Evolutionary conservation across 1,284 basidiomycete genomes (phyloP), one percentile per base, ranked within the genome.

Genomic region (Austroboletus novae-zelandiae): DNA sequence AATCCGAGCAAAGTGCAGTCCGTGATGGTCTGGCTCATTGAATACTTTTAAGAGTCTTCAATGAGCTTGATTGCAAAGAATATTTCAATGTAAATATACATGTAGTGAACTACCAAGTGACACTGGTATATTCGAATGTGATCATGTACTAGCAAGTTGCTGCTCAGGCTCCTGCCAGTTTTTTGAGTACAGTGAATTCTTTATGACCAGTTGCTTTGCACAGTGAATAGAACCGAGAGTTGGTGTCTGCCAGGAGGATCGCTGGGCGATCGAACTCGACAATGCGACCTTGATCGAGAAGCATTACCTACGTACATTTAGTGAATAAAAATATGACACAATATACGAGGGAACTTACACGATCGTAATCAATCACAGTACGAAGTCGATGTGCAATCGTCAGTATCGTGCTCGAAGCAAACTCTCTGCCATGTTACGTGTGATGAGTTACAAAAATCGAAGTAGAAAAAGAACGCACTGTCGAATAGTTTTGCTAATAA

Each of bases 201-300:
- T 81, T 79, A 57, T 78, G 82, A 9, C 93, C 91, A 0, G 90
- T 88, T 5, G 90, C 91, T 69, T 86, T 86, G 70, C 92, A 94
- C 14, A 95, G 71, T 0, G 76, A 71, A 58, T 91, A 78, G 72
- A 94, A 94, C 57, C 79, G 81, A 34, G 88, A 89, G 18, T 73
- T 70, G 17, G 79, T 61, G 60, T 94, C 71, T 18, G 77, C n/a
- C n/a, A n/a, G n/a, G n/a, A n/a, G n/a, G n/a, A n/a, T n/a, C n/a
- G n/a, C n/a, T n/a, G n/a, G n/a, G n/a, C n/a, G n/a, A n/a, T n/a
- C n/a, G n/a, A n/a, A n/a, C n/a, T n/a, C n/a, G n/a, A n/a, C n/a
- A n/a, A 97, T 91, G 4, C 77, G 78, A 8, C 92, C 91, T 66
- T 92, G 81, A 54, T 94, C 91, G n/a, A 94, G 80, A 36, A 94